phyloP scores from a whole-genome alignment of 2,329 filamentous ascomycete genomes.

The Colletotrichum siamense region DNA sequence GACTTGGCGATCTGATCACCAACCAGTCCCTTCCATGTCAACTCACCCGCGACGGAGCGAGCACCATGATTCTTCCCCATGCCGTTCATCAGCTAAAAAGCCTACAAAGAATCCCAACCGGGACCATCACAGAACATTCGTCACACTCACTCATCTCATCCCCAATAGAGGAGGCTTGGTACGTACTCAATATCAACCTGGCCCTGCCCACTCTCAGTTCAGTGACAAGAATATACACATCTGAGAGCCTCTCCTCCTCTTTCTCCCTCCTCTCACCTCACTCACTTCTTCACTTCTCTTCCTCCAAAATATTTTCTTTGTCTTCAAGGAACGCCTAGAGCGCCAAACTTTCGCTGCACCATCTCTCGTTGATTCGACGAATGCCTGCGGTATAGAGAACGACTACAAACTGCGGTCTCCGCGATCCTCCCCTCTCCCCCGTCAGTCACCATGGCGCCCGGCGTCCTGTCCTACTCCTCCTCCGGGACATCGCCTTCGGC shows the following conservation, averaged over 20 bases:
- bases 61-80: slow-evolving; percentile 1
- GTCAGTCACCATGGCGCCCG: slow-evolving; percentile 21
- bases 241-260: slow-evolving; percentile 18
- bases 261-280: slow-evolving; percentile 1
- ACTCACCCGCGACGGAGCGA: slow-evolving; percentile 17
- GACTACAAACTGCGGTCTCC: slow-evolving; percentile 14
- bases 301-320: not conserved
- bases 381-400: slow-evolving; percentile 15
- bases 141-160: slow-evolving; percentile 23
- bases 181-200: slow-evolving; percentile 19
- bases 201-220: slow-evolving; percentile 16
- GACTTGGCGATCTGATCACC: slow-evolving; percentile 25
- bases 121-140: not conserved
- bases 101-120: slow-evolving; percentile 6
- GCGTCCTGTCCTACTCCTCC: slow-evolving; percentile 23
- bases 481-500: slow-evolving; percentile 23
- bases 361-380: slow-evolving; percentile 17
- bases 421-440: slow-evolving; percentile 1
- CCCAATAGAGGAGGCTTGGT: slow-evolving; percentile 17
- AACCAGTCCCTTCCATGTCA: slow-evolving; percentile 20
- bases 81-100: slow-evolving; percentile 20
- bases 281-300: not conserved
- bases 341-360: slow-evolving; percentile 14
- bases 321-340: slow-evolving; percentile 17
- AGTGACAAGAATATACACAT: not conserved